These are phyloP conservation scores for Primulina eburnea DNA, from an alignment of 257 asterid genomes.

Conservation along the genomic window DNA sequence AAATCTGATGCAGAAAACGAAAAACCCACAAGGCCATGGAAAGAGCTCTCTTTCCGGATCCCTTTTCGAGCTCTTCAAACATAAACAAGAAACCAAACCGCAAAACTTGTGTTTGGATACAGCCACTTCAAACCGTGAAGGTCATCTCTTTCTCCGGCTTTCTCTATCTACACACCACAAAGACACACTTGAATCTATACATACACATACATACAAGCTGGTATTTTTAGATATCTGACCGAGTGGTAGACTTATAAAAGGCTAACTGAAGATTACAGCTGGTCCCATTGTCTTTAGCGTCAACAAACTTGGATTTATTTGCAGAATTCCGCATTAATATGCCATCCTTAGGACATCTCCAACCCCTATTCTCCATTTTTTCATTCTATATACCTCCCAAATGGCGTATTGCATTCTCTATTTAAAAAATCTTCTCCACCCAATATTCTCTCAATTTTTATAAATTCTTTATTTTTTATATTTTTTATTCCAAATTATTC, in stretches of 20 bases:
- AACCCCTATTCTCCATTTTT: too few relatives aligned
- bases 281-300: conserved; percentile 57
- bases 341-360: too few relatives aligned
- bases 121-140: conserved; percentile 36
- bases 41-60: conserved; percentile 26
- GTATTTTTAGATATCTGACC: conserved; percentile 33
- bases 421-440: too few relatives aligned
- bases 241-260: conserved; percentile 30
- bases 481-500: too few relatives aligned
- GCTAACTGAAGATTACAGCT: conserved; percentile 67
- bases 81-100: conserved; percentile 43
- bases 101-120: conserved; percentile 37
- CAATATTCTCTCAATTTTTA: too few relatives aligned
- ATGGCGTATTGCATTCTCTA: too few relatives aligned
- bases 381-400: too few relatives aligned
- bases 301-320: conserved; percentile 32
- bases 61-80: conserved; percentile 39
- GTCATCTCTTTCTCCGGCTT: conserved; percentile 33
- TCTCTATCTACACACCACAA: conserved; percentile 26
- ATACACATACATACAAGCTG: conserved; percentile 29
- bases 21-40: conserved; percentile 41
- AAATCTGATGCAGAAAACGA: conserved; percentile 13
- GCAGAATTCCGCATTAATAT: conserved; percentile 30
- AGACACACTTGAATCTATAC: conserved; percentile 30
- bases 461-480: too few relatives aligned